Conservation (phyloP, 1,139 yeast species). For the Diutina ranongensis region DNA sequence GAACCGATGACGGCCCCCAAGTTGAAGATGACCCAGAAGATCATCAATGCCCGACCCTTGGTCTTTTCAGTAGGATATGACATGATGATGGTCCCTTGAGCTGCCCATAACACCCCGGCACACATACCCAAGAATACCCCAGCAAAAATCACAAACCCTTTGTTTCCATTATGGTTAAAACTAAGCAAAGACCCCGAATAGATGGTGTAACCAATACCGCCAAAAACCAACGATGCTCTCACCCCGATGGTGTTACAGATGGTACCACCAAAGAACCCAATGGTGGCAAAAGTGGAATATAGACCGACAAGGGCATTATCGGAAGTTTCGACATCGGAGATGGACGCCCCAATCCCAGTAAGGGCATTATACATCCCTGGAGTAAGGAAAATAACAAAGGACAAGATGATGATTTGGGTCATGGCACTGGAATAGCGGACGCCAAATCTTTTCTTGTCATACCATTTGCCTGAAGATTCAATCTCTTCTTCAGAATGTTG, state of each 20-base stretch:
- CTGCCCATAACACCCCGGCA: constrained; percentile 50
- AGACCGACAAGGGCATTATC: constrained; percentile 45
- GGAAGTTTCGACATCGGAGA: constrained; percentile 25
- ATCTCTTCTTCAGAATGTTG: constrained; percentile 20
- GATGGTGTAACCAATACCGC: constrained; percentile 46
- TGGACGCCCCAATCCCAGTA: constrained; percentile 37
- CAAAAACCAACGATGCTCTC: constrained; percentile 35
- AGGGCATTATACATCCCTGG: constrained; percentile 53
- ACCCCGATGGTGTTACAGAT: constrained; percentile 44
- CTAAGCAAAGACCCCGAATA: constrained; percentile 42
- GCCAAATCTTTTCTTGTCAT: constrained; percentile 13
- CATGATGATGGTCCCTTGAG: constrained; percentile 48
- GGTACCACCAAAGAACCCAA: constrained; percentile 53
- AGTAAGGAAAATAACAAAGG: constrained; percentile 41
- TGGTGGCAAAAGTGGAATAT: constrained; percentile 42
- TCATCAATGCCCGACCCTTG: constrained; percentile 44
- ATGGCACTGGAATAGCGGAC: constrained; percentile 34
- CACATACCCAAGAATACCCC: constrained; percentile 51
- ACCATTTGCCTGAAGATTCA: constrained; percentile 17
- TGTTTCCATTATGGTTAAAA: constrained; percentile 35
- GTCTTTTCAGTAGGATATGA: constrained; percentile 44
- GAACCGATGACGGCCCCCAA: constrained; percentile 53
- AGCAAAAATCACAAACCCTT: constrained; percentile 44
- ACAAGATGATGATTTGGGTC: constrained; percentile 33
- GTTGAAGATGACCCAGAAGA: constrained; percentile 55